A percentile compares a stretch with the other conserved stretches of the same genome.
Conservation (phyloP, 169 alveolate genomes). For the Cryptosporidium xiaoi region DNA sequence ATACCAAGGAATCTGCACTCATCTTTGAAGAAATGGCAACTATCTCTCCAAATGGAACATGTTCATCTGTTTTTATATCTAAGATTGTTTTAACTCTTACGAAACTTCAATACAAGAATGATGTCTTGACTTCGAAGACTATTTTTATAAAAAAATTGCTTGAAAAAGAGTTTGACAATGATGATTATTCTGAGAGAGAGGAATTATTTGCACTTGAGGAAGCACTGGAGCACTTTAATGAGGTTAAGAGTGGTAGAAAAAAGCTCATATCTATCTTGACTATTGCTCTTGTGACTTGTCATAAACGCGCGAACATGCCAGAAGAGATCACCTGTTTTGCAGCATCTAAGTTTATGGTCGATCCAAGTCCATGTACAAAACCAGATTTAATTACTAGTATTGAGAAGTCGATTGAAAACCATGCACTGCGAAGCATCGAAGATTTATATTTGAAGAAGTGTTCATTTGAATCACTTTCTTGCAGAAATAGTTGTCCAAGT, state of each 20-base stretch:
- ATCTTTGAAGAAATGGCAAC: too few species aligned
- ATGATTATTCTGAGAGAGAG: neutral
- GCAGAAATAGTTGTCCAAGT: too few species aligned
- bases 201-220: neutral
- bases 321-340: slow-evolving; percentile 7
- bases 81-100: neutral
- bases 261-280: neutral
- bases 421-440: too few species aligned
- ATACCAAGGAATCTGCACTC: too few species aligned
- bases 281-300: neutral
- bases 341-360: neutral
- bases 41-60: too few species aligned
- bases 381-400: too few species aligned
- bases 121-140: slow-evolving; percentile 6
- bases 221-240: neutral
- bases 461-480: too few species aligned
- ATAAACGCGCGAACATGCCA: slow-evolving; percentile 23
- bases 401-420: too few species aligned
- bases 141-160: slow-evolving; percentile 6
- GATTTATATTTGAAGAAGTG: too few species aligned
- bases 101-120: slow-evolving; percentile 24
- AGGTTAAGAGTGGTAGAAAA: neutral
- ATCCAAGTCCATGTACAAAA: neutral
- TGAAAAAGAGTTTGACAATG: neutral
- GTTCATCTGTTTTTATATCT: neutral